Conservation (phyloP, 306 rosid species). For the Trichosanthes cucumerina region DNA sequence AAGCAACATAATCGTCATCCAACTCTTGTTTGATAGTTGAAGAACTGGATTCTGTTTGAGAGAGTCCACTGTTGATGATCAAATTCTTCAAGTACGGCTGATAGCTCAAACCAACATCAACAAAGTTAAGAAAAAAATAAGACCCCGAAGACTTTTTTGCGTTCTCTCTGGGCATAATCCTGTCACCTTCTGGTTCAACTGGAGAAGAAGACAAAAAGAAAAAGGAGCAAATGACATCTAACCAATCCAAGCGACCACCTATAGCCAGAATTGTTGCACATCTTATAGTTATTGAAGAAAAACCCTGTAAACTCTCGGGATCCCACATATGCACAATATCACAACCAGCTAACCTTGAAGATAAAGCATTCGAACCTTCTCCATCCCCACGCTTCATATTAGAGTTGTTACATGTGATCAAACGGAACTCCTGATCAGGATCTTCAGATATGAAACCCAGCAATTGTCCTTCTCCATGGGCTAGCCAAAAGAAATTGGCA, state of each 20-base stretch:
- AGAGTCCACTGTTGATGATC: constrained; percentile 28
- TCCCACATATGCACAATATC: constrained; percentile 68
- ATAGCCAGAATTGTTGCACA: constrained; percentile 71
- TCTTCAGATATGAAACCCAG: constrained; percentile 49
- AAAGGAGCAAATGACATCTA: constrained; percentile 51
- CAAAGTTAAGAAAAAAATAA: constrained; percentile 62
- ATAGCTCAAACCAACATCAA: constrained; percentile 83
- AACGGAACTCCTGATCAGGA: constrained; percentile 68
- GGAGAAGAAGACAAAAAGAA: constrained; percentile 38
- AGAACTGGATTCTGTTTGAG: constrained; percentile 30
- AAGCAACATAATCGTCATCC: constrained; percentile 46
- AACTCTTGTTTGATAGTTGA: constrained; percentile 37
- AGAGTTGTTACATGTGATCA: constrained; percentile 64
- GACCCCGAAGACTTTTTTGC: constrained; percentile 23
- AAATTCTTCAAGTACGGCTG: constrained; percentile 59
- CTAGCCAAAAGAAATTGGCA: constrained; percentile 68
- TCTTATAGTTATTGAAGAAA: constrained; percentile 61
- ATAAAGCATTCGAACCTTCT: constrained; percentile 80
- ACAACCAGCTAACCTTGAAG: constrained; percentile 71
- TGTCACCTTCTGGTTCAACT: constrained; percentile 28
- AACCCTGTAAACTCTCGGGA: constrained; percentile 39
- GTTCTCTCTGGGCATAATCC: constrained; percentile 24
- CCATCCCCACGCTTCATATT: constrained; percentile 85
- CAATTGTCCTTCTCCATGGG: constrained; percentile 82
- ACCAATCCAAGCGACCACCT: constrained; percentile 96